Base-by-base conservation (phyloP, 257 asterid genomes). In the Coffea eugenioides region DNA sequence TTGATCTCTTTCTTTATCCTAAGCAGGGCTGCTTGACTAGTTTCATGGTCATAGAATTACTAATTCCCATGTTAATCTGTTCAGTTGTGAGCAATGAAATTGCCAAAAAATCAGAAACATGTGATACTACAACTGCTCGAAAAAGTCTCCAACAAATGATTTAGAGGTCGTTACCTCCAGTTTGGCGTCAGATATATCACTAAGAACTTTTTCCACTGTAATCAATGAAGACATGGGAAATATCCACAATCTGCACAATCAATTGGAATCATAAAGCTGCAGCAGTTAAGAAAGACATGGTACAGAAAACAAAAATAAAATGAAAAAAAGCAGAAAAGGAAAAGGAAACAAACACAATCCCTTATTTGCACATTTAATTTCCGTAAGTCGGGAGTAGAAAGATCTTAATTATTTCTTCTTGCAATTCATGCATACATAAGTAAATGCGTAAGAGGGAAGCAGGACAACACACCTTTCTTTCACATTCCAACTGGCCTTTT, bases 171-270 rank as follows among this genome's bases (percentile, higher is more conserved):
- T 82, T 78, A 91, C 97, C 99, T 93, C 97, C 76, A 92, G 82
- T 56, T 81, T 83, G 82, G 85, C 80, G 77, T 89, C 89, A 73
- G 95, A 88, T 71, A 88, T 57, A 84, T 85, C 89, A 69, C 77
- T 78, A 51, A 95, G 88, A 87, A 90, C 79, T 77, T 87, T 90
- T 87, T 93, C 97, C 67, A 96, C 98, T 25, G 85, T 72, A 36
- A 92, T 71, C 77, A 95, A 77, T 16, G 97, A 95, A 75, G 90
- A 86, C 82, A 92, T 61, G 25, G 99, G 98, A 81, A 95, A 92
- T 88, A 90, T 90, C 99, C 99, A 95, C 88, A 93, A 79, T 87
- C 98, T 95, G 90, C 86, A 86, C 73, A 78, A 81, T 71, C 73
- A 49, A 64, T 2, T n/a, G 13, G 45, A 80, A 59, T 45, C 46